Percentiles rank a stretch among this genome's conserved stretches.
Conservation (phyloP, 345 rosid species). For the Sonneratia caseolaris region DNA sequence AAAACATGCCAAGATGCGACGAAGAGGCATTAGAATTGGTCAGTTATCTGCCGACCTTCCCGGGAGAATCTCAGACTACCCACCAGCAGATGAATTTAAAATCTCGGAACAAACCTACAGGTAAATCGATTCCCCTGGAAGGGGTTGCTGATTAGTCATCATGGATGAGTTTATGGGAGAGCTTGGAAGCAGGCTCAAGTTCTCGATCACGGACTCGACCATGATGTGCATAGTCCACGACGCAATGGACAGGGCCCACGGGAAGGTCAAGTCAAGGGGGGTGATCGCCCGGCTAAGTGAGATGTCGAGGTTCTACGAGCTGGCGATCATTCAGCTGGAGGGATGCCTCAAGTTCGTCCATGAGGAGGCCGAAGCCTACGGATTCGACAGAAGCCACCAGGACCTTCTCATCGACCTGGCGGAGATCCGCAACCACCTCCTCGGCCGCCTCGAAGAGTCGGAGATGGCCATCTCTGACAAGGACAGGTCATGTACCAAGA, state of each 20-base stretch:
- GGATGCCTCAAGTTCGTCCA: slow-evolving; percentile 64
- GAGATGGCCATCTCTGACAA: slow-evolving; percentile 59
- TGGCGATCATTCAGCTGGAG: slow-evolving; percentile 69
- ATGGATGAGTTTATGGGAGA: slow-evolving; percentile 42
- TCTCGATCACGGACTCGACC: slow-evolving; percentile 60
- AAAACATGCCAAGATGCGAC: neutral
- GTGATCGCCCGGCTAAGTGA: slow-evolving; percentile 55
- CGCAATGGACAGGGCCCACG: slow-evolving; percentile 77
- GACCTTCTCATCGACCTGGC: slow-evolving; percentile 51
- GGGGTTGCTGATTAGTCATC: slow-evolving; percentile 7
- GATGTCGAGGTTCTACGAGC: slow-evolving; percentile 68
- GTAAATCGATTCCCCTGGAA: neutral
- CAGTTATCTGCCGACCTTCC: neutral
- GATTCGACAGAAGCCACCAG: slow-evolving; percentile 46
- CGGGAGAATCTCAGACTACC: neutral
- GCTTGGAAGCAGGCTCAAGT: slow-evolving; percentile 40
- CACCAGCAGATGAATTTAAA: neutral
- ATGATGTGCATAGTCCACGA: slow-evolving; percentile 73
- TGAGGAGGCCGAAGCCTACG: slow-evolving; percentile 43
- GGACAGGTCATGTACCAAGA: slow-evolving; percentile 19
- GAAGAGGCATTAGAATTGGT: neutral
- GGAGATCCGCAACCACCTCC: slow-evolving; percentile 62
- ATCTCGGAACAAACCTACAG: neutral
- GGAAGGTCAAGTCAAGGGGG: slow-evolving; percentile 56
- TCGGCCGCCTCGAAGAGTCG: slow-evolving; percentile 48